A percentile compares a stretch with the other conserved stretches of the same genome.
phyloP scores from a whole-genome alignment of 2,329 filamentous ascomycete species.

The Claviceps purpurea region DNA sequence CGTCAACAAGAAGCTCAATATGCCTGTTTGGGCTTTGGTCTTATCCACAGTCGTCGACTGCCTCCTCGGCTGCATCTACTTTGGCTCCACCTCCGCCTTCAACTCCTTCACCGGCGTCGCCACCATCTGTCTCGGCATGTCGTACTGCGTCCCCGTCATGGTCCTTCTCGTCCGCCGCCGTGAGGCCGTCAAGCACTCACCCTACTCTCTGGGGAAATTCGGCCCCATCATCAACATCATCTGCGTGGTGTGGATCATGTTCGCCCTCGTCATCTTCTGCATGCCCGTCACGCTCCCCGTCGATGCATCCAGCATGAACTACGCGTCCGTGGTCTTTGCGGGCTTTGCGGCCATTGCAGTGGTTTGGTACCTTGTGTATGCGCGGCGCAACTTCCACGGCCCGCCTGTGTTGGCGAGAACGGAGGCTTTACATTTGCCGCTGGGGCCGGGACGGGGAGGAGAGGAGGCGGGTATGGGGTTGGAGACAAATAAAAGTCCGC shows the following conservation, averaged over 20 bases:
- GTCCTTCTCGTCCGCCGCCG: slow-evolving; percentile 55
- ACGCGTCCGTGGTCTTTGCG: slow-evolving; percentile 52
- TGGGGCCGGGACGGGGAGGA: background rate
- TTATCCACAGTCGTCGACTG: slow-evolving; percentile 57
- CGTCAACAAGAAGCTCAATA: slow-evolving; percentile 51
- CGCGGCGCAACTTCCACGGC: slow-evolving; percentile 49
- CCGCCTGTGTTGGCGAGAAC: slow-evolving; percentile 24
- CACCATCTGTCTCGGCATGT: slow-evolving; percentile 63
- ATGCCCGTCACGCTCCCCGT: slow-evolving; percentile 55
- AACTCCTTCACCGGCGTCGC: slow-evolving; percentile 70
- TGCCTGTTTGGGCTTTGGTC: slow-evolving; percentile 56
- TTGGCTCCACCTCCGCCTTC: slow-evolving; percentile 64
- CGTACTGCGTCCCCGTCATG: slow-evolving; percentile 63
- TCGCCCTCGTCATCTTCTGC: slow-evolving; percentile 61
- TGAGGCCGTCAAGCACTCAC: slow-evolving; percentile 49
- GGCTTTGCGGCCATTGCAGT: slow-evolving; percentile 47
- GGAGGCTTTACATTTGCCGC: background rate
- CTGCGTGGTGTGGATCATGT: slow-evolving; percentile 56
- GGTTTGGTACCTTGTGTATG: slow-evolving; percentile 49
- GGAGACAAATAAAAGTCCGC: slow-evolving; percentile 2
- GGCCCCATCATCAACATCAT: slow-evolving; percentile 55
- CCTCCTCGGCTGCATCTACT: slow-evolving; percentile 64
- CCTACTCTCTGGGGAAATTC: slow-evolving; percentile 55
- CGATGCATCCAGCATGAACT: slow-evolving; percentile 46
- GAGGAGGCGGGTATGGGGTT: background rate